These are phyloP conservation scores for Dimargaris cristalligena DNA, from an alignment of 192 early-diverging fungal species.

Conservation along the genomic window DNA sequence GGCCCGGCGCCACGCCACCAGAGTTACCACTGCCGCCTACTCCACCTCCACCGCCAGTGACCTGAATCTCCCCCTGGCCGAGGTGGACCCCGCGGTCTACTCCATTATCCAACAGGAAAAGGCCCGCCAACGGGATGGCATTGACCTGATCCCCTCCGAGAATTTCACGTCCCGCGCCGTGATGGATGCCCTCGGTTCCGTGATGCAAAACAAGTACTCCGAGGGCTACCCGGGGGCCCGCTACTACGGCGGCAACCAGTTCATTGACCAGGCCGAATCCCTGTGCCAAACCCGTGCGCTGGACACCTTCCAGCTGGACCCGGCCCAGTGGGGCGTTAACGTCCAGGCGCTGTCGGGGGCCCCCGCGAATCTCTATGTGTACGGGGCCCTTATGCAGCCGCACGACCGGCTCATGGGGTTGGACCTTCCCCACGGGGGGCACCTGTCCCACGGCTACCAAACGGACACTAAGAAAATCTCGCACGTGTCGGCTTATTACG, in stretches of 20 bases:
- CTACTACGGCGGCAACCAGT: slow-evolving; percentile 99
- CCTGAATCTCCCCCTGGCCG: slow-evolving; percentile 58
- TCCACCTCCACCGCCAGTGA: background rate
- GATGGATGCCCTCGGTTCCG: slow-evolving; percentile 88
- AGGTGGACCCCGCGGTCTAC: slow-evolving; percentile 77
- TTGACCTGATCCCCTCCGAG: slow-evolving; percentile 94
- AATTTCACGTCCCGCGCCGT: slow-evolving; percentile 96
- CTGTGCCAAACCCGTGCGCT: slow-evolving; percentile 92
- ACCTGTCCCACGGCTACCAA: slow-evolving; percentile 97
- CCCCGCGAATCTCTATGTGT: slow-evolving; percentile 95
- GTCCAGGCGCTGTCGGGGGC: slow-evolving; percentile 92
- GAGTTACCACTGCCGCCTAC: too few species aligned
- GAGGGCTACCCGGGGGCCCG: slow-evolving; percentile 93
- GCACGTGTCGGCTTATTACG: slow-evolving; percentile 85
- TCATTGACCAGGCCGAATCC: slow-evolving; percentile 84
- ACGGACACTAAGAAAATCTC: slow-evolving; percentile 94
- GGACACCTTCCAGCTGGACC: slow-evolving; percentile 74
- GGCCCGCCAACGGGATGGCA: slow-evolving; percentile 77
- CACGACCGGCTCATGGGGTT: slow-evolving; percentile 98
- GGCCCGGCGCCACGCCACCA: too few species aligned
- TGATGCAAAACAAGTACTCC: slow-evolving; percentile 99
- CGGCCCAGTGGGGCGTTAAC: slow-evolving; percentile 86
- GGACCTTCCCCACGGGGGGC: slow-evolving; percentile 94
- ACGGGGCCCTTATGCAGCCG: slow-evolving; percentile 84
- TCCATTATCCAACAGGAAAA: slow-evolving; percentile 93